Base-by-base conservation (phyloP, 768 basidiomycete genomes). In the Lactifluus subvellereus region DNA sequence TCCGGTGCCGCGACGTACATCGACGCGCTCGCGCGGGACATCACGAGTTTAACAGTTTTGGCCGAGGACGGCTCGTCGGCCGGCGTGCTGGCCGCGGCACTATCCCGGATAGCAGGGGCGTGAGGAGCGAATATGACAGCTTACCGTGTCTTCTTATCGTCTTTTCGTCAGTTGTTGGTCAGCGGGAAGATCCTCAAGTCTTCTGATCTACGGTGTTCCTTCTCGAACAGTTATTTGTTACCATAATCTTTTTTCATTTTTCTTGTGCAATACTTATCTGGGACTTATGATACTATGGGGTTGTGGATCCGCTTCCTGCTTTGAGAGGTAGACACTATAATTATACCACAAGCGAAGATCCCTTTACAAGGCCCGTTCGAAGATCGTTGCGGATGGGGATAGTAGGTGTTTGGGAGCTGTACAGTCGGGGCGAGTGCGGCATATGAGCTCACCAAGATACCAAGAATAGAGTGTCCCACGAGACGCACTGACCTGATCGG, bases 1-100 rank as follows among this genome's bases (percentile, higher is more conserved):
- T 78, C 77, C 3, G 77, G 78, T 37, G 78, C 75, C 2, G 72
- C 68, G 6, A 71, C 70, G 48, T 73, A 72, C 47, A 74, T 79
- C 32, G 71, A 74, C 40, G 71, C 64, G 38, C 43, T 76, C 33
- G 54, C 67, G 16, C 53, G 63, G 22, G 71, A 75, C 59, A 49
- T 72, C 16, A 54, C 63, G 5, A 42, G 33, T 9, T 51, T 64
- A n/a, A 38, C 63, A 10, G 63, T 64, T 5, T 54, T 64, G 6
- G 63, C 63, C 10, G 63, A 64, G 49, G 63, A 64, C 20, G 63
- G 63, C 2, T 64, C 63, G 3, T 64, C 63, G 2, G 63, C 63
- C 0, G 54, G 63, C 6, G 63, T 64, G 48, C 59, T 64, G 27
- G 47, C 63, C 14, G 63, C 63, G 2, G 63, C 63, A 1, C 35